Base-by-base conservation (phyloP, 495 filamentous ascomycete genomes). In the Diplogelasinospora grovesii region DNA sequence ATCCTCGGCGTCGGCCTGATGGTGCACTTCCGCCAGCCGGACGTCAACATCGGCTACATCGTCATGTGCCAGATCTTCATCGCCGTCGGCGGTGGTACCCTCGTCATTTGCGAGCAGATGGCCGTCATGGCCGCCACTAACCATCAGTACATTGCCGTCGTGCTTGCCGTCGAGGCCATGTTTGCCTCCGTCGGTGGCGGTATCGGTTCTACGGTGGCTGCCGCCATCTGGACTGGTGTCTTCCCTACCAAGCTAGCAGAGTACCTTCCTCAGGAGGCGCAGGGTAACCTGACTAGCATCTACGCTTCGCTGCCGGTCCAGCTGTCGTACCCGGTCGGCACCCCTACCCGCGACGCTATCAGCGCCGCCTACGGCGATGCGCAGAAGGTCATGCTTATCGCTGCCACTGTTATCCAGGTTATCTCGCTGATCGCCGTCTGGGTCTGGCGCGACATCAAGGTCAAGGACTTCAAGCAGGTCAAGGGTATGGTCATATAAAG, bases 61-160 rank as follows among this genome's bases (percentile, higher is more conserved):
- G 61, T 87, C 61, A 85, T 86, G 79, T 81, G 76, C 52, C 81
- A 89, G 60, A 82, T 89, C 55, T 81, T 87, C 62, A 85, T 88
- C 49, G 78, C 83, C 20, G 75, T 89, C 38, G 67, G 70, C 10
- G 82, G 81, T 19, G 71, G 71, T 18, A 60, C 64, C 19, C 57
- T 72, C 11, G 74, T 85, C 36, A 77, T 86, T 49, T 64, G 61
- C 43, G 74, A 77, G 48, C 77, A 86, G 49, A 74, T 86, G 21
- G 79, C 82, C 3, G 69, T 78, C 47, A 79, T 87, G 68, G 79
- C 82, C 0, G 75, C 75, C 2, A 69, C 74, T 0, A 60, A 71
- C 4, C 85, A 86, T 45, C 65, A 85, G 29, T 64, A 85, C 47
- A 68, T 87, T 26, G 81, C 85, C 8, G 69, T 73, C 11, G 73